Base-by-base conservation (phyloP, 257 asterid genomes). In the Avicennia marina region DNA sequence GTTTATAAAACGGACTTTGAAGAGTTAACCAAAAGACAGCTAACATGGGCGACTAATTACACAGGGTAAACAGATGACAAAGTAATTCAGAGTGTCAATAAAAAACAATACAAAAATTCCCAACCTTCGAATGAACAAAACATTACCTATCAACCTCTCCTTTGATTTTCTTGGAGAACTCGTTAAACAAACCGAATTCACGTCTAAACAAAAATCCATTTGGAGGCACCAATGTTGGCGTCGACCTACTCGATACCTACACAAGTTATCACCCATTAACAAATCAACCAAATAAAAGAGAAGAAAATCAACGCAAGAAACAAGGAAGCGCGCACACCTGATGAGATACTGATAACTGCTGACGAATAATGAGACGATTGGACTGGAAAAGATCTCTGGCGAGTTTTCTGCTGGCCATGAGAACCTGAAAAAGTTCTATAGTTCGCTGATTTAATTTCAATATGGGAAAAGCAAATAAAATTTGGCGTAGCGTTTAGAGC, bases 131-230 rank as follows among this genome's bases (percentile, higher is more conserved):
- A 34, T 18, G 4, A 20, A 51, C 27, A 46, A 0, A 11, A 33
- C n/a, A n/a, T n/a, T 2, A 81, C 95, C 80, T 81, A 11, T 71
- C 73, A 32, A 76, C 72, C 72, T 86, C 91, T 4, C 82, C 94
- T 73, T 79, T 89, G 53, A 89, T 39, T 64, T 83, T 83, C 64
- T 81, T 66, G 34, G 97, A 86, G 70, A 89, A 76, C 53, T 89
- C 94, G 62, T 76, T 81, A 36, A 89, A 66, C 29, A 81, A 81
- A 50, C 97, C 67, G 75, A 83, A 86, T 38, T 86, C 77, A 34
- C 97, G 94, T 53, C 77, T 69, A 45, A 62, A 64, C 49, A 60
- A 51, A 63, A 65, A 46, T 41, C 74, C 78, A 72, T 62, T 65
- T 12, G 26, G 53, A 4, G 75, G 73, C 29, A 72, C 17, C 50